phyloP scores from a whole-genome alignment of 225 moss, liverwort and hornwort species.

The Bryum argenteum region DNA sequence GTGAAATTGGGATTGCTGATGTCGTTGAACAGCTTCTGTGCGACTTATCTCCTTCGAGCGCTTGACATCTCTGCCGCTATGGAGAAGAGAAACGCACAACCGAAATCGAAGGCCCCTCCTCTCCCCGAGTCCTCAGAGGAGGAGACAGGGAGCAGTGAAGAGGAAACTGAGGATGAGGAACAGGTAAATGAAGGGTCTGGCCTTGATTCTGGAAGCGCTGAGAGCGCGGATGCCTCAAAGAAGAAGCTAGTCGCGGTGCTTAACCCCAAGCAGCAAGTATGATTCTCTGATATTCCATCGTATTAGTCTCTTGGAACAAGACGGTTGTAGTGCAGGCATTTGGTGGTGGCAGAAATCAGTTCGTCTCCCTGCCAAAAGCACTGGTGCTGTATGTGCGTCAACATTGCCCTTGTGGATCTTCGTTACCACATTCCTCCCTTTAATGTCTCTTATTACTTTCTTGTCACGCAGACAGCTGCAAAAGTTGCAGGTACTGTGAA shows the following conservation, averaged over 20 bases:
- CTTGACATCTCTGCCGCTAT: conserved; percentile 33
- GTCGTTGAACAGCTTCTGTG: background rate
- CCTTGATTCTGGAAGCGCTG: conserved; percentile 55
- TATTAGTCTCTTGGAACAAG: too few relatives aligned
- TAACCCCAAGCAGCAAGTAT: conserved; percentile 37
- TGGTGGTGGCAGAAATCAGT: background rate
- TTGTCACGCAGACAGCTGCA: conserved; percentile 26
- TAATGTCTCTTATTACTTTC: too few relatives aligned
- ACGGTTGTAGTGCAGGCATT: too few relatives aligned
- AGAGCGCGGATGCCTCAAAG: conserved; percentile 44
- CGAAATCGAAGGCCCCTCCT: conserved; percentile 40
- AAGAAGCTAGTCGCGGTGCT: conserved; percentile 30
- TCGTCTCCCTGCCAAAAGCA: background rate
- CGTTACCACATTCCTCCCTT: background rate
- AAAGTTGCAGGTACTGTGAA: conserved; percentile 18
- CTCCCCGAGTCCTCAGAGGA: conserved; percentile 44
- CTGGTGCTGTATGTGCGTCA: background rate
- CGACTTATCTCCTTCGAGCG: background rate
- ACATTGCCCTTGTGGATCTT: background rate
- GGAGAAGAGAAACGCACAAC: conserved; percentile 34
- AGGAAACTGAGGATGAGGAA: conserved; percentile 57
- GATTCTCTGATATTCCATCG: background rate
- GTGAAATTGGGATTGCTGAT: background rate
- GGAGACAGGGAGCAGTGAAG: conserved; percentile 47
- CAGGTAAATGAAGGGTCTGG: conserved; percentile 52